A percentile compares a stretch with the other conserved stretches of the same genome.
Evolutionary conservation across 2,329 filamentous ascomycete species (phyloP).

Genomic region (Fusarium sp.): DNA sequence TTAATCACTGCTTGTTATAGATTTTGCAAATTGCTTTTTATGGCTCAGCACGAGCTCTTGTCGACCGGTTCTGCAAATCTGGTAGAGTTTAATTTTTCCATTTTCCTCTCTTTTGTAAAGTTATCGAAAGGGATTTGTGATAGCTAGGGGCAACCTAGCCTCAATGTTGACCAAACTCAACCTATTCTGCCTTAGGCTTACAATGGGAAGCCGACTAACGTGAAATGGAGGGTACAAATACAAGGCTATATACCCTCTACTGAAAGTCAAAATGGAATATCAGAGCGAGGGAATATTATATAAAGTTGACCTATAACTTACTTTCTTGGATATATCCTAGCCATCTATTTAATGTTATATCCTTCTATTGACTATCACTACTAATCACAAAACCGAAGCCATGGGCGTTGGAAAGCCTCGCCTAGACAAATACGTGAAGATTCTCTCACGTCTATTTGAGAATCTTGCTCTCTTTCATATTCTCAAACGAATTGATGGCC

Average conservation of each 20-base stretch:
- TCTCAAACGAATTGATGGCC: conserved; percentile 24
- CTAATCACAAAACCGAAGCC: background rate
- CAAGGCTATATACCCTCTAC: background rate
- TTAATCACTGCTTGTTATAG: background rate
- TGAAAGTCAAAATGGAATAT: background rate
- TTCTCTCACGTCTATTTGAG: conserved; percentile 42
- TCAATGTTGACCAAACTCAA: background rate
- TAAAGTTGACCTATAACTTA: background rate
- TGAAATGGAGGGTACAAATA: background rate
- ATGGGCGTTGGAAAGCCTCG: conserved; percentile 37
- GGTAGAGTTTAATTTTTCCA: background rate
- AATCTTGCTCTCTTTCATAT: conserved; percentile 34
- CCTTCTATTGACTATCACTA: background rate
- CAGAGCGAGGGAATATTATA: background rate
- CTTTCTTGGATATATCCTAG: background rate
- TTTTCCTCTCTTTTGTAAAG: background rate
- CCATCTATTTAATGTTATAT: no score
- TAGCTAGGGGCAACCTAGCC: background rate
- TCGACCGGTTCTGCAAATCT: no score
- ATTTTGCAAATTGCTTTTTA: background rate
- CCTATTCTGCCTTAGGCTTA: conserved; percentile 8
- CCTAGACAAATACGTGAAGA: conserved; percentile 15
- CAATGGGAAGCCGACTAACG: conserved; percentile 22
- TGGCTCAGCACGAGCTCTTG: no score
- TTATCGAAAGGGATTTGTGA: background rate